A percentile compares a stretch with the other conserved stretches of the same genome.
These are phyloP conservation scores for Trichosanthes cucumerina DNA, from an alignment of 306 rosid genomes.

Conservation along the genomic window DNA sequence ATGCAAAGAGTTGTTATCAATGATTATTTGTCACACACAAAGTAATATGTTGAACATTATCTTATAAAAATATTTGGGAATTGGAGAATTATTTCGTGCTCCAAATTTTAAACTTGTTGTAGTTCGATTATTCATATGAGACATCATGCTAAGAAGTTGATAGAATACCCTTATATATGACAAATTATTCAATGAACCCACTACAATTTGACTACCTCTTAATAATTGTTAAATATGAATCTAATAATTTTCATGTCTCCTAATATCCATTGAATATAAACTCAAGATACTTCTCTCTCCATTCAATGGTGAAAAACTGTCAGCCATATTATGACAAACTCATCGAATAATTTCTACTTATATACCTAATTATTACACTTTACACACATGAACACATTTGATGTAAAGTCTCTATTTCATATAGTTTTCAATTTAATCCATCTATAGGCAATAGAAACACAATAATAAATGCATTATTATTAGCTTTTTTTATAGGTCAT, in stretches of 20 bases:
- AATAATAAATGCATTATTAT: too few species aligned
- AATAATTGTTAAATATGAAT: too few species aligned
- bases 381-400: neutral
- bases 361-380: too few species aligned
- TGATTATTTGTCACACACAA: neutral
- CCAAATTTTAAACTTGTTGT: neutral
- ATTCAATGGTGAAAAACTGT: too few species aligned
- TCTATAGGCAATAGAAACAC: too few species aligned
- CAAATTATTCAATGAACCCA: too few species aligned
- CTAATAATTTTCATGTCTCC: too few species aligned
- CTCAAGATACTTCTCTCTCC: too few species aligned
- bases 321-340: too few species aligned
- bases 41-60: neutral
- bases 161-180: neutral
- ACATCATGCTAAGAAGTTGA: neutral
- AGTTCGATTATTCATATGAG: neutral
- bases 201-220: too few species aligned
- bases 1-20: neutral
- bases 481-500: neutral
- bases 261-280: too few species aligned
- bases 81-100: neutral
- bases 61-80: neutral
- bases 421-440: neutral
- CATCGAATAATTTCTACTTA: too few species aligned
- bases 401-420: neutral